Evolutionary conservation across 2,329 filamentous ascomycete genomes (phyloP), one percentile per base, ranked within the genome.

Genomic region (Trichoderma atroviride): DNA sequence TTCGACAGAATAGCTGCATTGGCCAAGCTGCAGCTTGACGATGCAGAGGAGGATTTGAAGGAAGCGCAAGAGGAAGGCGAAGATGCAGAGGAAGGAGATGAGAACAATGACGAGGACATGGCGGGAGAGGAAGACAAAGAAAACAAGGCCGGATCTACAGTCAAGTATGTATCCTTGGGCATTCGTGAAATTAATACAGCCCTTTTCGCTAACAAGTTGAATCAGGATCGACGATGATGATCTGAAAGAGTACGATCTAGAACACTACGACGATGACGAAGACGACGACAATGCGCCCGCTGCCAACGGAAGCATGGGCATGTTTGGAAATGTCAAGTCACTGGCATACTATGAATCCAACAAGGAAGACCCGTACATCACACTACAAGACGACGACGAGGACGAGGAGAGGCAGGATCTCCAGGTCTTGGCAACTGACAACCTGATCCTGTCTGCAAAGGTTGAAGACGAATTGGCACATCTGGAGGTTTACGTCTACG

Each of bases 391-490:
- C 73, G 84, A 86, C 67, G 85, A 88, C 50, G 88, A 88, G 56
- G 91, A 97, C 37, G 92, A 97, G 68, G 96, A 98, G 74, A 87
- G 94, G 69, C 93, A 98, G 82, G 95, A 99, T 75, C 86, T 99
- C 68, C 94, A 99, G 81, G 92, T 99, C 73, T 82, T 98, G 73
- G 89, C 93, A 3, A 96, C 93, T 19, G 96, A 99, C 82, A 99
- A 98, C 79, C 85, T 99, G 70, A 86, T 99, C 40, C 84, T 99
- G 59, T 92, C 95, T 13, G 94, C 94, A 73, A 95, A 97, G 82
- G 91, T 98, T 63, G 96, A 99, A 81, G 96, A 99, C 75, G 96
- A 99, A 79, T 90, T 99, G 71, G 95, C 96, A 22, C 95, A 98
- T 80, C 85, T 99, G 31, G 96, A 99, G 80, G 92, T 98, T 24